Percentiles rank a stretch among this genome's conserved stretches.
These are phyloP conservation scores for Mariannaea elegans DNA, from an alignment of 2,329 filamentous ascomycete species.

Conservation along the genomic window DNA sequence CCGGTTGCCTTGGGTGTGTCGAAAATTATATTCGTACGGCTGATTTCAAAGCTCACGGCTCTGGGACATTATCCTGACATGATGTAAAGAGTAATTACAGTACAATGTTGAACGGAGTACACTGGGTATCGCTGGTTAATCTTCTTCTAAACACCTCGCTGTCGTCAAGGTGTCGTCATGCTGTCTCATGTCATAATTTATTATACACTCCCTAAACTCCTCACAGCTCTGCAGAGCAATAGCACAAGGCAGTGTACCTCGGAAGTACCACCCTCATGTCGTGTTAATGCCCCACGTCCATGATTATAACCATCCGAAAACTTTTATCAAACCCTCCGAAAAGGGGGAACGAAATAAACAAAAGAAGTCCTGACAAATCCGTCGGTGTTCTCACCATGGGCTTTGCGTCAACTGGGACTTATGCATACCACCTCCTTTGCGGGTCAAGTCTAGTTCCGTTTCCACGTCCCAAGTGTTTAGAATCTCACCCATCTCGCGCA, in stretches of 20 bases:
- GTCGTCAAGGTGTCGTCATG: no score
- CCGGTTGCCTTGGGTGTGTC: neutral
- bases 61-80: no score
- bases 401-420: constrained; percentile 31
- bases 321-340: neutral
- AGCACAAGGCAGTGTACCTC: no score
- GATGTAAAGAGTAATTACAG: no score
- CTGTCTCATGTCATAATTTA: no score
- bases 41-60: no score
- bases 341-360: constrained; percentile 1
- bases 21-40: neutral
- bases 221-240: no score
- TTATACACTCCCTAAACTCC: no score
- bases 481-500: constrained; percentile 48
- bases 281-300: constrained; percentile 11
- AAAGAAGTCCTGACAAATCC: neutral
- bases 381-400: constrained; percentile 36
- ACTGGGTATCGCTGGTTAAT: no score
- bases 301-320: neutral
- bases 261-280: no score
- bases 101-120: no score
- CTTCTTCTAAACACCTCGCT: no score
- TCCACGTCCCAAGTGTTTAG: constrained; percentile 48
- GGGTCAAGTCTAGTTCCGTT: constrained; percentile 45
- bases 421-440: constrained; percentile 27